Conservation (phyloP, 345 rosid genomes). For the Hibiscus tridactylites region DNA sequence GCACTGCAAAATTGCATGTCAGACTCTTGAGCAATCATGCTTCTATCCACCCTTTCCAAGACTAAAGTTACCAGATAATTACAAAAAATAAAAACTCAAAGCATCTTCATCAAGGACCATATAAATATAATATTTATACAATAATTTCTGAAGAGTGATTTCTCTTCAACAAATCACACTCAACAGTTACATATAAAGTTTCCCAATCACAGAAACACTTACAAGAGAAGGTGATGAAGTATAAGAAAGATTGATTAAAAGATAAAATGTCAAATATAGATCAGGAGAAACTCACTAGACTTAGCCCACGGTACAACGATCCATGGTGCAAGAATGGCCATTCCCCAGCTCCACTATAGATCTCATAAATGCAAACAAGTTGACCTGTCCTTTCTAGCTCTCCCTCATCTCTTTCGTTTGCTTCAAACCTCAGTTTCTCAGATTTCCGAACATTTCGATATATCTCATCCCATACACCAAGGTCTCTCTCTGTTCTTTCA, state of each 20-base stretch:
- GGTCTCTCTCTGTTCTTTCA: conserved; percentile 71
- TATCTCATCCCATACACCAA: conserved; percentile 78
- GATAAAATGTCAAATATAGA: conserved; percentile 3
- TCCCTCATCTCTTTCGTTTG: conserved; percentile 95
- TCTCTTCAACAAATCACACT: not conserved
- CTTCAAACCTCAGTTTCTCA: conserved; percentile 80
- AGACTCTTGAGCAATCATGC: not conserved
- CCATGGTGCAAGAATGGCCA: conserved; percentile 98
- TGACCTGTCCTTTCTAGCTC: conserved; percentile 98
- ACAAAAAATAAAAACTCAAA: not conserved
- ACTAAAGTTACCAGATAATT: not conserved
- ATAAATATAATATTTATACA: not conserved
- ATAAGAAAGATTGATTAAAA: conserved; percentile 9
- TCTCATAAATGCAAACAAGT: conserved; percentile 86
- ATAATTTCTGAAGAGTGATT: not conserved
- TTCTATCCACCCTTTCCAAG: not conserved
- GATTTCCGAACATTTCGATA: conserved; percentile 84
- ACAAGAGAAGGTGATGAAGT: not conserved
- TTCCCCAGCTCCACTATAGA: conserved; percentile 80
- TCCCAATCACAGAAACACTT: not conserved
- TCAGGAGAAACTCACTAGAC: conserved; percentile 63
- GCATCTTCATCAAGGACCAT: conserved; percentile 2
- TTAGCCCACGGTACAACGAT: conserved; percentile 86
- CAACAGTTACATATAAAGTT: not conserved
- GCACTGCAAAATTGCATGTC: not conserved